Evolutionary conservation across 108 stramenopile genomes (phyloP).

Genomic region (Bacterosira constricta): DNA sequence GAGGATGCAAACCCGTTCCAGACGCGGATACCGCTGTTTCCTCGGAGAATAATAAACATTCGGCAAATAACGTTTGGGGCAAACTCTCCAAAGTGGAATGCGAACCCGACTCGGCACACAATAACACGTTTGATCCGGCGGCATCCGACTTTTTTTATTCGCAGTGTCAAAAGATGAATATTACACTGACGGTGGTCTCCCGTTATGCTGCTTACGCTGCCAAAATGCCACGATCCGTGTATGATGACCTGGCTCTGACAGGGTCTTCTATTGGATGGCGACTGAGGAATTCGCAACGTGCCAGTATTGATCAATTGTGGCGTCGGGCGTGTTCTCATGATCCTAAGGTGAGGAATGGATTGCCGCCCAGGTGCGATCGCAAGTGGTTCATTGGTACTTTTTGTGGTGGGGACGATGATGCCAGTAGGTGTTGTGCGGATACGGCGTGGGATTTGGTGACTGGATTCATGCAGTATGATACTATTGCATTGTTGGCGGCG

Average conservation of each 20-base stretch:
- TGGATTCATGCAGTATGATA: conserved; percentile 55
- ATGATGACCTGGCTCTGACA: conserved; percentile 52
- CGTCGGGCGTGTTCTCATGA: conserved; percentile 41
- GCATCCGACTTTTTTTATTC: conserved; percentile 47
- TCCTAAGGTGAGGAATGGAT: conserved; percentile 26
- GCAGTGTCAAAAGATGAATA: conserved; percentile 45
- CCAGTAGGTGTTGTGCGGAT: conserved; percentile 27
- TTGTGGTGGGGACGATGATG: conserved; percentile 46
- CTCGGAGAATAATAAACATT: neutral
- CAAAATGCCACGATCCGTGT: conserved; percentile 47
- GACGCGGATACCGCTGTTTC: neutral
- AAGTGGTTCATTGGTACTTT: conserved; percentile 55
- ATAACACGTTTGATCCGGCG: conserved; percentile 48
- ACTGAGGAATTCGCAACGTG: conserved; percentile 45
- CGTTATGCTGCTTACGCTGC: conserved; percentile 49
- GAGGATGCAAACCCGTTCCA: conserved; percentile 42
- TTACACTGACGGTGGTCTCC: conserved; percentile 44
- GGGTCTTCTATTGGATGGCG: conserved; percentile 52
- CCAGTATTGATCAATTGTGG: conserved; percentile 50
- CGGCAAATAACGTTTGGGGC: conserved; percentile 10
- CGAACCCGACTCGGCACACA: conserved; percentile 50
- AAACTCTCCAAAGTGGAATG: conserved; percentile 31
- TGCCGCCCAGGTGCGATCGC: conserved; percentile 46
- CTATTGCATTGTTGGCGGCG: conserved; percentile 46
- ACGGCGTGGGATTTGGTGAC: conserved; percentile 55